Percentiles rank a stretch among this genome's conserved stretches.
phyloP scores from a whole-genome alignment of 2,329 filamentous ascomycete genomes.

The Pestalotiopsis sp. region DNA sequence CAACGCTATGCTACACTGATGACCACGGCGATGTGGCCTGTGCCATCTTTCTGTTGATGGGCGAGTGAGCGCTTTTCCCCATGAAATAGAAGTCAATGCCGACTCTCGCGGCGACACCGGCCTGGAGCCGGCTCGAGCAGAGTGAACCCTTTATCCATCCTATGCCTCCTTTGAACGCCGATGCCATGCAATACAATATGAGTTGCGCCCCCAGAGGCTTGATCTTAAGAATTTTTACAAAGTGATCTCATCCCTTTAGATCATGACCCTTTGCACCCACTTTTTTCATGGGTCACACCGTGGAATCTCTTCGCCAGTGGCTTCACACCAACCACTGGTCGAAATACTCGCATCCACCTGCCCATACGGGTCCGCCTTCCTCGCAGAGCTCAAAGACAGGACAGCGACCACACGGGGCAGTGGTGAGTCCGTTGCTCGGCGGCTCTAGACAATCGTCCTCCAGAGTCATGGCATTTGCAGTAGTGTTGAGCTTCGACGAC shows the following conservation, averaged over 20 bases:
- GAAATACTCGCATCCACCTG: constrained; percentile 90
- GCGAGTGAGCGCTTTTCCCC: no score
- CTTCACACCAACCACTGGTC: constrained; percentile 70
- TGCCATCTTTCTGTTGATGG: neutral
- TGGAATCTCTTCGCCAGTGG: neutral
- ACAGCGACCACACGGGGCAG: constrained; percentile 87
- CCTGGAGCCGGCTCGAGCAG: neutral
- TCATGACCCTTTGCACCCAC: neutral
- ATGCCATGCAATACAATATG: constrained; percentile 17
- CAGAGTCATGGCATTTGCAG: constrained; percentile 23
- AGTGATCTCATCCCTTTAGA: neutral
- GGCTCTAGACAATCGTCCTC: constrained; percentile 37
- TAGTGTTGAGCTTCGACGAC: constrained; percentile 40
- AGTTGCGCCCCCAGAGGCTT: neutral
- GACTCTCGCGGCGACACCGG: neutral
- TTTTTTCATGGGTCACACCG: neutral
- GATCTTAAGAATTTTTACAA: neutral
- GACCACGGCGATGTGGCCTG: neutral
- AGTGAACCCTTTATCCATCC: neutral
- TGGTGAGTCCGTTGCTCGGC: constrained; percentile 73
- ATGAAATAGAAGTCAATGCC: neutral
- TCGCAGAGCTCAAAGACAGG: constrained; percentile 92
- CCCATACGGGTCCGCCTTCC: constrained; percentile 86
- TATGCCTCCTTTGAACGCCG: constrained; percentile 15
- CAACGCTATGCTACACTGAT: neutral